Evolutionary conservation across 345 rosid species (phyloP).

Genomic region (Populus simonii): DNA sequence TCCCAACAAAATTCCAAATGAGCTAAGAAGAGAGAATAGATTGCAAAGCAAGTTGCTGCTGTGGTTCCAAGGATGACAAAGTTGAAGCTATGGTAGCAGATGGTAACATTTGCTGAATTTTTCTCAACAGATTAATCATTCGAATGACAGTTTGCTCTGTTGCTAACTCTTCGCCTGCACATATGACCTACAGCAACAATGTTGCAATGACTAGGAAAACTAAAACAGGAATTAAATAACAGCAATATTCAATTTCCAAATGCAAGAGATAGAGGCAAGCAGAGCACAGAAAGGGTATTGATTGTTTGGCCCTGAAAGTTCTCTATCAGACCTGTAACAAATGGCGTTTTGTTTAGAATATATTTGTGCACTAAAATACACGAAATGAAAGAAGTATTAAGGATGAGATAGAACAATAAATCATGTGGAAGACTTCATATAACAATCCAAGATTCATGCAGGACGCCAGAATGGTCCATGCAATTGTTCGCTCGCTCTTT

Average conservation of each 20-base stretch:
- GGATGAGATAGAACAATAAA: neutral
- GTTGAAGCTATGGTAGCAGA: conserved; percentile 85
- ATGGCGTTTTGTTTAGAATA: too few relatives aligned
- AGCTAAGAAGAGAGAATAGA: conserved; percentile 71
- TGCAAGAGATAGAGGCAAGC: neutral
- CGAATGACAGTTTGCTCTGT: conserved; percentile 74
- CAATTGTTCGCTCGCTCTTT: too few relatives aligned
- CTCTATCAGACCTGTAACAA: conserved; percentile 70
- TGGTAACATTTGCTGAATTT: conserved; percentile 88
- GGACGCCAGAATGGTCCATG: too few relatives aligned
- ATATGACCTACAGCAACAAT: neutral
- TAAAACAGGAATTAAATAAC: conserved; percentile 17
- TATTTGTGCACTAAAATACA: neutral
- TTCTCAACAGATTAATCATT: conserved; percentile 76
- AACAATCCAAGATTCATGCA: too few relatives aligned
- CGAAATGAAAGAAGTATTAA: neutral
- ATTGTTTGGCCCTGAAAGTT: conserved; percentile 82
- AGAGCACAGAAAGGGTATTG: conserved; percentile 37
- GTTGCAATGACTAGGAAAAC: conserved; percentile 12
- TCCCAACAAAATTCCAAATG: conserved; percentile 1
- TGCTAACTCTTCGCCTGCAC: conserved; percentile 73
- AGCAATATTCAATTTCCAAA: neutral
- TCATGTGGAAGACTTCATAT: too few relatives aligned
- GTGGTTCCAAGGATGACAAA: conserved; percentile 88
- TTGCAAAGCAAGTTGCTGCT: conserved; percentile 87